phyloP scores from a whole-genome alignment of 805 yeast genomes.

The Kuraishia hungarica region DNA sequence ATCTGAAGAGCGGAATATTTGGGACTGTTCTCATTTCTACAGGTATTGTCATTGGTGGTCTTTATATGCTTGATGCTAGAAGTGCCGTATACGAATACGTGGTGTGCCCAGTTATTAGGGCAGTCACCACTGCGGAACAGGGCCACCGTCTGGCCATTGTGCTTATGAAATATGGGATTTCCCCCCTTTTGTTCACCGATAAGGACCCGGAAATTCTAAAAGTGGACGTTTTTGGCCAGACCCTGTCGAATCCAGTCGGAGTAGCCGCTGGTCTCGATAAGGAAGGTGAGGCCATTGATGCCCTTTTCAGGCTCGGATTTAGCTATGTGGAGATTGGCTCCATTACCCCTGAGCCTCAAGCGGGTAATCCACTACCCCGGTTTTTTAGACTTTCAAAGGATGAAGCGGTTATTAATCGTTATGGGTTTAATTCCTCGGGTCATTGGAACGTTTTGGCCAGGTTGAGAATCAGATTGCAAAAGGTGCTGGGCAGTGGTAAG shows the following conservation, averaged over 20 bases:
- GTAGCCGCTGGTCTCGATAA: conserved; percentile 96
- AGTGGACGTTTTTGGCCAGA: conserved; percentile 58
- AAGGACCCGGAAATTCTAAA: conserved; percentile 41
- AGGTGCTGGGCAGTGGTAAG: conserved; percentile 22
- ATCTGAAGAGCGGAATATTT: neutral
- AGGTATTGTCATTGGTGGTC: conserved; percentile 28
- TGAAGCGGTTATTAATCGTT: conserved; percentile 87
- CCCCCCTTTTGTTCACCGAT: conserved; percentile 53
- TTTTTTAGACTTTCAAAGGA: conserved; percentile 81
- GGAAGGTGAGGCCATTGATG: conserved; percentile 84
- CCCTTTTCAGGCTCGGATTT: conserved; percentile 71
- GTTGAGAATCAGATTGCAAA: conserved; percentile 55
- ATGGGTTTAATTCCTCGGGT: conserved; percentile 91
- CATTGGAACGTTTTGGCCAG: conserved; percentile 65
- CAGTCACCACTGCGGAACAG: conserved; percentile 69
- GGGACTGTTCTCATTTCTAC: conserved; percentile 8
- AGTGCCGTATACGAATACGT: conserved; percentile 78
- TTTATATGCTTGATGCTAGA: conserved; percentile 66
- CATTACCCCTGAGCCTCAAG: conserved; percentile 86
- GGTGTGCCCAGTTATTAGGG: conserved; percentile 67
- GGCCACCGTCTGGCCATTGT: conserved; percentile 76
- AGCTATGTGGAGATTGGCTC: conserved; percentile 91
- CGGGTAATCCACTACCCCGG: conserved; percentile 91
- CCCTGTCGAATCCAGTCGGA: conserved; percentile 72
- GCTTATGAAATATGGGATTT: conserved; percentile 57